Base-by-base conservation (phyloP, 2,329 filamentous ascomycete species). In the Sporothrix phasma region DNA sequence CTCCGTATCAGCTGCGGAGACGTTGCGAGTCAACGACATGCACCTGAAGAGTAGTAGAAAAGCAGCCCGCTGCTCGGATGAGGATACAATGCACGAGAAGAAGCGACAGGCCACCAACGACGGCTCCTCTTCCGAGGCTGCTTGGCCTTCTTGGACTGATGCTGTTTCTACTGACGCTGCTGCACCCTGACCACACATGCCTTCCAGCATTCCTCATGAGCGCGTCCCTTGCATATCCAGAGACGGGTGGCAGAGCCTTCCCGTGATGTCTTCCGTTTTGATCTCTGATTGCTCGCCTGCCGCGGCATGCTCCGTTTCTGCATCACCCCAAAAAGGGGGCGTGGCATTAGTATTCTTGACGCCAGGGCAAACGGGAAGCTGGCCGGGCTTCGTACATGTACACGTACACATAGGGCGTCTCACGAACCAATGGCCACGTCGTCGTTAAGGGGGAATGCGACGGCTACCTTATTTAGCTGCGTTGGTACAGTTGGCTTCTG, bases 1-100 rank as follows among this genome's bases (percentile, higher is more conserved):
- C 46, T 51, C 46, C 63, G 63, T 64, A 19, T 64, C 63, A 64
- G 56, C 63, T 64, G 63, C 54, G 54, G 54, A 53, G 63, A 45
- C 54, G 17, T 31, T 39, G 19, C 31, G 31, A 39, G 37, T 39
- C 7, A n/a, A 13, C n/a, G n/a, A 54, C 10, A n/a, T 15, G 26
- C 13, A n/a, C 11, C 17, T 19, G 19, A 26, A 24, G n/a, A n/a
- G n/a, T n/a, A n/a, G n/a, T 26, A 26, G 53, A 58, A 43, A 56
- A 17, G 19, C 3, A n/a, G n/a, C n/a, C 43, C 37, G 15, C 24
- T 22, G 15, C 3, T 17, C 17, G 24, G 29, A 31, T 17, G 34
- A 61, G 29, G n/a, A 46, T 60, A 31, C n/a, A 60, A 60, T 5
- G 26, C n/a, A 19, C 24, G 1, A 22, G n/a, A 17, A 49, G n/a